Evolutionary conservation across 192 early-diverging fungal genomes (phyloP).

Genomic region (Thoreauomyces humboldtii): DNA sequence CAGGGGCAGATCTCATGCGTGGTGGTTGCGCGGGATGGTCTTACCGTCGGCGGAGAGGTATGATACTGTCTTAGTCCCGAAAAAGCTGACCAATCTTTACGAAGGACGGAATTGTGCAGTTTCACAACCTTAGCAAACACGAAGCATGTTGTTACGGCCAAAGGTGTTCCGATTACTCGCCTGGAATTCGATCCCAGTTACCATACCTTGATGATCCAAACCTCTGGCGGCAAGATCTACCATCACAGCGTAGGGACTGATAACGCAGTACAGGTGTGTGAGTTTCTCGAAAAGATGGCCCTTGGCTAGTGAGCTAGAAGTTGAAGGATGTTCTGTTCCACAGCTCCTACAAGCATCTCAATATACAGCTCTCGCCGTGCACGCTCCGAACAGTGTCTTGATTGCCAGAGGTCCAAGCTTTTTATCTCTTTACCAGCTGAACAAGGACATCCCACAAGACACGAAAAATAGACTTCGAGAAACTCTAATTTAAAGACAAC

Average conservation of each 20-base stretch:
- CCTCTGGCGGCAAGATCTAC: constrained; percentile 20
- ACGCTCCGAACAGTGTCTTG: background rate
- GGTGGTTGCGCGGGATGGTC: constrained; percentile 26
- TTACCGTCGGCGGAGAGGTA: constrained; percentile 46
- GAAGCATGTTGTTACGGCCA: constrained; percentile 5
- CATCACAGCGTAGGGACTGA: constrained; percentile 15
- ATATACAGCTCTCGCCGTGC: background rate
- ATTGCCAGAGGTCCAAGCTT: background rate
- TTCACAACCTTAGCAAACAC: constrained; percentile 24
- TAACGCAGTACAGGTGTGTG: background rate
- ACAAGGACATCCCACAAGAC: background rate
- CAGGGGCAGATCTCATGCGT: constrained; percentile 26
- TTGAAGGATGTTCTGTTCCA: background rate
- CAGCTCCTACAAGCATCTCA: background rate
- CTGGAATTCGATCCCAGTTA: constrained; percentile 47
- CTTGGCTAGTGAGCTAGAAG: background rate
- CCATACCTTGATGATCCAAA: constrained; percentile 22
- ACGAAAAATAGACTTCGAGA: background rate
- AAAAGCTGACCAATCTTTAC: background rate
- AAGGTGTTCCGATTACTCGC: constrained; percentile 4
- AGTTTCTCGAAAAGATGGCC: background rate
- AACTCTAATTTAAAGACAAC: too few relatives aligned
- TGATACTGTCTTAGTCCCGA: background rate
- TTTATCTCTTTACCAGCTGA: background rate
- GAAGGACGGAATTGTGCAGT: constrained; percentile 42